Evolutionary conservation across 2,329 filamentous ascomycete species (phyloP), one percentile per base, ranked within the genome.

Genomic region (Claviceps capensis): DNA sequence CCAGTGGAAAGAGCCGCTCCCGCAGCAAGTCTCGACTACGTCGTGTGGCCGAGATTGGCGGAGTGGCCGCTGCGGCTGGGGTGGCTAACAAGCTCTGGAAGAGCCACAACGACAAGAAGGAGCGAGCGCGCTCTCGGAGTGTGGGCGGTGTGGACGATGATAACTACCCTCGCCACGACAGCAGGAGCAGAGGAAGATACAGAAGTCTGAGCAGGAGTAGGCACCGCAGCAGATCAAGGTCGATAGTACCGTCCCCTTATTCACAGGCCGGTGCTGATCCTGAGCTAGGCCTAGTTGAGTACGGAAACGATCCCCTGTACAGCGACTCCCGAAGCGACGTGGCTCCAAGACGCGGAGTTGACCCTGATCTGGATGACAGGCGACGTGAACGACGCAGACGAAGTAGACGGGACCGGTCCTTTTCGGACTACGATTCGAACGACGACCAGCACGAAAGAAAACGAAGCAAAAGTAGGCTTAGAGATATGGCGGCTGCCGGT

Each of bases 261-360:
- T 72, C 72, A 60, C 72, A 75, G 65, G 68, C 69, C 62, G 68
- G 67, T 65, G 73, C 76, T 82, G 79, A 82, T 78, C 75, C 73
- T 71, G 78, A 81, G 70, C 70, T 82, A 80, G 80, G 79, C 70
- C 73, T 82, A 73, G 78, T 83, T 75, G 77, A 83, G 66, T 83
- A 83, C 71, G 80, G 80, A 59, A 72, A 70, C 62, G 72, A 75
- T 58, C 78, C 79, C 60, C 71, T 83, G 57, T 67, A 68, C 58
- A 70, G 70, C 55, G 61, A 66, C 54, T 64, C 67, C 57, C 65
- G 63, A 47, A 61, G 66, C 56, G 63, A 65, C 47, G 37, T 48
- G 53, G 58, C 60, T 26, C 62, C 60, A 41, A 60, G 67, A 53
- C 68, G 65, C 22, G 46, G 76, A 61, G 74, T 76, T 61, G 75